Evolutionary conservation across 1,139 yeast genomes (phyloP), one percentile per base, ranked within the genome.

Genomic region (Saccharomyces pastorianus): DNA sequence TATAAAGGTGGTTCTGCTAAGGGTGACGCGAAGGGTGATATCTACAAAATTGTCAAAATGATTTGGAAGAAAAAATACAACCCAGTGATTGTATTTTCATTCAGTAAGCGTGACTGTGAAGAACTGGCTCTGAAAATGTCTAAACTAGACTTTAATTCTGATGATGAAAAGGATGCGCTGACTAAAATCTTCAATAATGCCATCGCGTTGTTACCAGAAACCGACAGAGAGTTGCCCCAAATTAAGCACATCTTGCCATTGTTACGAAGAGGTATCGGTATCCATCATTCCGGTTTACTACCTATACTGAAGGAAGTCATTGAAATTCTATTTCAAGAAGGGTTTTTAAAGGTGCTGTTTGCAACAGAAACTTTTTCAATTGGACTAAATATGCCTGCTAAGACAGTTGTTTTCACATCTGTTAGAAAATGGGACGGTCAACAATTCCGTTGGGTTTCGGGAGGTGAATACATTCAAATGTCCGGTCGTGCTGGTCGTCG

Each of bases 401-500:
- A 95, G 67, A 93, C 99, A 0, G 99, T 93, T 49, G 99, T 95
- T 8, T 95, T 95, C 72, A 93, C 99, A 0, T 88, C 95, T 47
- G 99, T 95, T 13, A 83, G 99, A 69, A 95, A 95, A 70, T 93
- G 96, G 96, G 99, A 95, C 72, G 99, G 99, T 64, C 84, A 82
- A 58, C 95, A 93, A 27, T 90, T 91, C 76, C 83, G 99, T 72
- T 93, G 98, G 98, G 96, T 95, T 46, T 88, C 96, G 54, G 98
- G 98, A 56, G 99, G 99, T 75, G 99, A 95, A 73, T 95, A 93
- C 72, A 95, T 93, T 64, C 99, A 95, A 74, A 93, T 93, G 99
- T 88, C 97, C 47, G 99, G 99, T 59, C 85, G 99, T 74, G 99
- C 99, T 17, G 99, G 99, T 65, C 91, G 99, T 78, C 88, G 99